Evolutionary conservation across 2,329 filamentous ascomycete species (phyloP), one percentile per base, ranked within the genome.

Genomic region (Apiospora sp.): DNA sequence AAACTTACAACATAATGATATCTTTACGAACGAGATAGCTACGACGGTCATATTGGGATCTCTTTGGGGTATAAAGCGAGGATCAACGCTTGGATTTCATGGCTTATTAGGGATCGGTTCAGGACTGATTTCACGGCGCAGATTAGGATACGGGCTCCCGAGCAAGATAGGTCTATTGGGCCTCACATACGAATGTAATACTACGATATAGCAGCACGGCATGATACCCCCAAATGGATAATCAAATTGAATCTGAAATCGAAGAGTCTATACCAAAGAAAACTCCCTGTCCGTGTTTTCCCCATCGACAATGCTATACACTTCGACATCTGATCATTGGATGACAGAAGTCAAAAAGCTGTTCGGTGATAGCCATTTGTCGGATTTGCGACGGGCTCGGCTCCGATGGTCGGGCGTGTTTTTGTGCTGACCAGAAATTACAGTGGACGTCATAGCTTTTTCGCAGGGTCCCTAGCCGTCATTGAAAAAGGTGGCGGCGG

Each of bases 361-460:
- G 3, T 64, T 64, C 58, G 58, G 34, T 4, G 58, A 64, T 64
- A 64, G 4, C 10, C 41, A 16, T 34, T 22, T 34, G 54, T 61
- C 34, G 58, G 58, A 12, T 10, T 37, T 61, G 58, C 19, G 19
- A 41, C 58, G 34, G 54, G 16, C 10, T 64, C 58, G 58, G 58
- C 58, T 64, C 58, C 58, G 58, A 64, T 64, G 22, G 34, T 64
- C 58, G 58, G 58, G 58, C 34, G 2, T n/a, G 34, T n/a, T n/a
- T 64, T 64, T 13, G 34, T 19, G 58, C 58, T 34, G 34, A 64
- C 30, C 34, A 41, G 1, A 4, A 13, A 64, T 41, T 41, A 41
- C 58, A 64, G 58, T 64, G 58, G 34, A 64, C 58, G 58, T 64
- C 49, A 51, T 51, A 27, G 49, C 49, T 51, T 51, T 51, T 51